Base-by-base conservation (phyloP, 2,329 filamentous ascomycete genomes). In the Proliferodiscus dingleyae region DNA sequence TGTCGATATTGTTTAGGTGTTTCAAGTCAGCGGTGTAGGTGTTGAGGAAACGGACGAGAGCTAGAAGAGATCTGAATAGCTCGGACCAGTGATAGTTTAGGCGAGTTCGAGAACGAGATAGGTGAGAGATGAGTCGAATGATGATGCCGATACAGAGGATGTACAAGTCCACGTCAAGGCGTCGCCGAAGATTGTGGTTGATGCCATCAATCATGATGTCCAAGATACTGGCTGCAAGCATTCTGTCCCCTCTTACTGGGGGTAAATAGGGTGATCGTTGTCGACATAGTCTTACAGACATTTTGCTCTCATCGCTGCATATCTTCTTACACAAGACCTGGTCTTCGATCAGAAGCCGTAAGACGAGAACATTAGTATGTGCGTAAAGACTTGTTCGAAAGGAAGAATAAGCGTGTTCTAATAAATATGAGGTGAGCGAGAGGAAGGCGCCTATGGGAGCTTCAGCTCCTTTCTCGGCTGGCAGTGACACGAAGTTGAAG, bases 41-140 rank as follows among this genome's bases (percentile, higher is more conserved):
- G 2, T 86, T 89, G 36, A 97, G 74, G 70, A 98, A 98, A 34
- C 89, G 85, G 53, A 95, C 81, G 18, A 98, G 82, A 4, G 88
- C 85, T 9, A 97, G 77, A 3, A 98, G 73, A 2, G 87, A 87
- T 41, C 90, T 83, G 81, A 95, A 98, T 22, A 98, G 78, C 60
- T 97, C 90, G 1, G 89, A 83, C 93, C 93, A 98, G 68, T 98
- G 93, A 64, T 96, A 96, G 13, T 74, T 68, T 15, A 97, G 74
- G 26, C 93, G 85, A 24, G 84, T 89, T 58, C 89, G 83, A 39
- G 85, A 87, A 53, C 86, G 83, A 36, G 87, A 88, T 30, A 97
- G 77, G 62, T 91, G 87, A 5, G 89, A 89, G 29, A 97, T 77
- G 41, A 94, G 73, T 34, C 91, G 84, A 44, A 94, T 74, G 54